These are phyloP conservation scores for Hypoxylon intermedium DNA, from an alignment of 495 filamentous ascomycete species.

Conservation along the genomic window DNA sequence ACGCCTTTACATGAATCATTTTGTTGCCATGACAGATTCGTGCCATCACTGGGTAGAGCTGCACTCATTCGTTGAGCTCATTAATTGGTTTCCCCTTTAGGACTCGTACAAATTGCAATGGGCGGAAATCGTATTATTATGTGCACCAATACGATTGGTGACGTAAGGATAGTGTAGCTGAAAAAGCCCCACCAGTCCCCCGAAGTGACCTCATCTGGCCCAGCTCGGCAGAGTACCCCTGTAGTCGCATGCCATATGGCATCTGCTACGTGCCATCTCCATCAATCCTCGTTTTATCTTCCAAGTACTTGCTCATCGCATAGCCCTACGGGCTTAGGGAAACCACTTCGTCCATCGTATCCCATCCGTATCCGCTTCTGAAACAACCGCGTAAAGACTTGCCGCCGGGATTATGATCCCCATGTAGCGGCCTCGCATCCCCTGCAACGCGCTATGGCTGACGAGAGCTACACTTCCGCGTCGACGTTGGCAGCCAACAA, in stretches of 20 bases:
- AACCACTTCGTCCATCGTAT: conserved; percentile 3
- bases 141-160: conserved; percentile 5
- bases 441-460: conserved; percentile 35
- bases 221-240: conserved; percentile 16
- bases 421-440: conserved; percentile 23
- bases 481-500: conserved; percentile 33
- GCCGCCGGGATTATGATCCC: conserved; percentile 12
- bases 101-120: too few relatives aligned
- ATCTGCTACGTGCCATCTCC: conserved; percentile 13
- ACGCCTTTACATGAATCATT: too few relatives aligned
- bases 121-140: too few relatives aligned
- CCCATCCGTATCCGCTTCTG: too few relatives aligned
- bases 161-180: too few relatives aligned
- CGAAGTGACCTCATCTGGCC: conserved; percentile 27
- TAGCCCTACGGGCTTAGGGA: conserved; percentile 23
- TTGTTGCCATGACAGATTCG: too few relatives aligned
- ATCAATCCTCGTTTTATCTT: conserved; percentile 7
- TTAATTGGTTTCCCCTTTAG: too few relatives aligned
- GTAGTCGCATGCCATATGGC: conserved; percentile 19
- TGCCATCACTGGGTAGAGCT: too few relatives aligned
- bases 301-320: conserved; percentile 8
- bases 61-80: too few relatives aligned
- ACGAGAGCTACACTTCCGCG: conserved; percentile 27
- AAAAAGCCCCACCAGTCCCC: neutral
- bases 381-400: neutral